Evolutionary conservation across 164 flowering plant species (phyloP).

Genomic region (Tetrastigma voinierianum): DNA sequence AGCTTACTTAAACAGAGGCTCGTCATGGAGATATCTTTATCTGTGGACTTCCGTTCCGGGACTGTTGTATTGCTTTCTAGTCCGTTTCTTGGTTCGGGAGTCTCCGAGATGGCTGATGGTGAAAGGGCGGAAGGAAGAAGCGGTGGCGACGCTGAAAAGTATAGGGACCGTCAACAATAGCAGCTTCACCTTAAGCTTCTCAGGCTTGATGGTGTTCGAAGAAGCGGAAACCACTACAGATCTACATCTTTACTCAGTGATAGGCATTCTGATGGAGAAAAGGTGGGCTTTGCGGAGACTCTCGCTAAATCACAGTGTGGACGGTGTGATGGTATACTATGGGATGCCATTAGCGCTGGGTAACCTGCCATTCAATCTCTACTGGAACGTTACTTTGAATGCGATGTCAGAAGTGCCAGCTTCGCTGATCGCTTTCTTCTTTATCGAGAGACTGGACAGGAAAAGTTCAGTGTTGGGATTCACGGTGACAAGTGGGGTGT

Average conservation of each 20-base stretch:
- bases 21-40: slow-evolving; percentile 1
- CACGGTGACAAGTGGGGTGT: slow-evolving; percentile 36
- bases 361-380: slow-evolving; percentile 35
- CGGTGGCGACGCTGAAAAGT: slow-evolving; percentile 35
- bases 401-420: slow-evolving; percentile 61
- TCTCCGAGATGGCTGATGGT: slow-evolving; percentile 48
- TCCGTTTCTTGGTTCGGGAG: not conserved
- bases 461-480: slow-evolving; percentile 29
- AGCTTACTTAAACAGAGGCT: not conserved
- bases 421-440: slow-evolving; percentile 32
- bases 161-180: slow-evolving; percentile 15
- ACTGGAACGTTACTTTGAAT: slow-evolving; percentile 50
- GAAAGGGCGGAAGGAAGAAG: slow-evolving; percentile 54
- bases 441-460: slow-evolving; percentile 41
- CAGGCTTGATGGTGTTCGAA: slow-evolving; percentile 13
- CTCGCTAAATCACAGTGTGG: slow-evolving; percentile 27
- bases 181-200: slow-evolving; percentile 16
- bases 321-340: slow-evolving; percentile 60
- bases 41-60: slow-evolving; percentile 2
- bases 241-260: slow-evolving; percentile 28
- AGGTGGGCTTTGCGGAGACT: slow-evolving; percentile 52
- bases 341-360: slow-evolving; percentile 71
- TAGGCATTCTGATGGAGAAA: slow-evolving; percentile 38
- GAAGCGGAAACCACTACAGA: not conserved
- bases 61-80: not conserved